A percentile compares a stretch with the other conserved stretches of the same genome.
Conservation (phyloP, 768 basidiomycete species). For the Naematelia aurantialba region DNA sequence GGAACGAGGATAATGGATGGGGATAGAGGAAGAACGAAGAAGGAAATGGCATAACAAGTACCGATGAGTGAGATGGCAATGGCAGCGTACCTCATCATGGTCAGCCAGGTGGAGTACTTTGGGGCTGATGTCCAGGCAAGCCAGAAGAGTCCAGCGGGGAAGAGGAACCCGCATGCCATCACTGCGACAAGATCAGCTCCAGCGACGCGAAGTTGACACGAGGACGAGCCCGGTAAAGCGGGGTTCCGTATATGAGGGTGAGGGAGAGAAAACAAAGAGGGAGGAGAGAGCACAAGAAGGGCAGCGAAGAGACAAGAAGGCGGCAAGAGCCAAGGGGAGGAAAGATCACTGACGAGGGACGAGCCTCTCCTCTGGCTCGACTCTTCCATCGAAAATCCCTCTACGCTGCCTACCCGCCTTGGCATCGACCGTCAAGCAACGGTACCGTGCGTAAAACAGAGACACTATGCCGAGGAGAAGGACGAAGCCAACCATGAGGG, state of each 20-base stretch:
- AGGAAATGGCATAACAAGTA: too few relatives aligned
- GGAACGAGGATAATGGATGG: too few relatives aligned
- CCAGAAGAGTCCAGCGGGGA: constrained; percentile 32
- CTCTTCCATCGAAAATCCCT: constrained; percentile 25
- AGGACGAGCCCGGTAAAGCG: too few relatives aligned
- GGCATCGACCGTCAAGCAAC: constrained; percentile 17
- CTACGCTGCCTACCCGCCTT: constrained; percentile 17
- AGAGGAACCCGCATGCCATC: constrained; percentile 13
- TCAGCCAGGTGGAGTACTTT: constrained; percentile 18
- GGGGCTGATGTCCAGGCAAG: constrained; percentile 29
- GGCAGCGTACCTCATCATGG: constrained; percentile 30
- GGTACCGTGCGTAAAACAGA: constrained; percentile 22
- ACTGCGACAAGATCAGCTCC: constrained; percentile 10
- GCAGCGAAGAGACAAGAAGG: neutral
- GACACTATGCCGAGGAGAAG: constrained; percentile 12
- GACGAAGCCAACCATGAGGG: constrained; percentile 27
- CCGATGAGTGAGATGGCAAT: too few relatives aligned
- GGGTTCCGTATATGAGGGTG: too few relatives aligned
- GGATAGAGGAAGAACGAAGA: too few relatives aligned
- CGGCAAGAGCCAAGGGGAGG: neutral
- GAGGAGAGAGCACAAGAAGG: neutral
- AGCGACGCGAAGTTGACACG: neutral
- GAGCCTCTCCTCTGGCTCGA: constrained; percentile 31
- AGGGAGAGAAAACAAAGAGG: neutral
- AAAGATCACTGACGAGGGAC: constrained; percentile 24